Evolutionary conservation across 306 rosid species (phyloP).

Genomic region (Sechiopsis laciniata): DNA sequence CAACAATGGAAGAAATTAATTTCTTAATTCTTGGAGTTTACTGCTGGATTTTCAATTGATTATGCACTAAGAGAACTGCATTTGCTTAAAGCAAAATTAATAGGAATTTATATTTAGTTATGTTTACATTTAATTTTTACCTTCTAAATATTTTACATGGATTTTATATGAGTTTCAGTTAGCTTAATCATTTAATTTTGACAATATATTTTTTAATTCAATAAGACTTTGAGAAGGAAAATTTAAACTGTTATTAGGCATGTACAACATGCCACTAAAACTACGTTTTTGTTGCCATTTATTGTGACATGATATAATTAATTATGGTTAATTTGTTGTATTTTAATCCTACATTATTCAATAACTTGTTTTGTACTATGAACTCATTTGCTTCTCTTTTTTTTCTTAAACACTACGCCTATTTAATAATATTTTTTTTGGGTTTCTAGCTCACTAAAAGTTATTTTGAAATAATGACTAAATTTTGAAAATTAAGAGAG

Average conservation of each 20-base stretch:
- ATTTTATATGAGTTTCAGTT: not conserved
- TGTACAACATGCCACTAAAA: too few relatives aligned
- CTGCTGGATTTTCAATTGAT: conserved; percentile 54
- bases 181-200: too few relatives aligned
- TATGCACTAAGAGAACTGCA: conserved; percentile 32
- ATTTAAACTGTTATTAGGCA: too few relatives aligned
- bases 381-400: not conserved
- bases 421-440: too few relatives aligned
- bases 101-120: not conserved
- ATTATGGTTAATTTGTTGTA: not conserved
- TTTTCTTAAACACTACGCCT: not conserved
- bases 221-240: too few relatives aligned
- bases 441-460: not conserved
- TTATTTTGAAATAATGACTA: not conserved
- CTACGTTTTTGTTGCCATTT: too few relatives aligned
- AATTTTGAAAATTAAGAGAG: not conserved
- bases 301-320: not conserved
- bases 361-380: not conserved
- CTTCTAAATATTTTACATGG: not conserved
- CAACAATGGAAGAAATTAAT: conserved; percentile 34
- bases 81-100: conserved; percentile 58
- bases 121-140: not conserved
- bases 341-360: too few relatives aligned
- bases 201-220: too few relatives aligned
- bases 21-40: conserved; percentile 54